Evolutionary conservation across 177 flowering plant genomes (phyloP).

Genomic region (Vitis hybrid): DNA sequence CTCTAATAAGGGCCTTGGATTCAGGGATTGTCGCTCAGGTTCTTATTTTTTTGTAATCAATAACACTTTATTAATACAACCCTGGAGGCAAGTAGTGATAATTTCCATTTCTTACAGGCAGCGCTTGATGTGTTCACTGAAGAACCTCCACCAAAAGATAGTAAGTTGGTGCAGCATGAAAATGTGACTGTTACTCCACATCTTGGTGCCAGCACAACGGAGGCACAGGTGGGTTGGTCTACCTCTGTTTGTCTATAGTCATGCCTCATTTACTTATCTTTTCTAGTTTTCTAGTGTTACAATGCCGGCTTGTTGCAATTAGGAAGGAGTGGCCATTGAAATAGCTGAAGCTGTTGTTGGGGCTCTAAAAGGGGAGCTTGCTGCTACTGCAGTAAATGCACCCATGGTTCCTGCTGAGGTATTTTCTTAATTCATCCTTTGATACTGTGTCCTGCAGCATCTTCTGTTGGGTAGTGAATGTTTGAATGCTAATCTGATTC

Average conservation of each 20-base stretch:
- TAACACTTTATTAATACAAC: background rate
- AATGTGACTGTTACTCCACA: conserved; percentile 21
- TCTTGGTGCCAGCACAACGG: conserved; percentile 23
- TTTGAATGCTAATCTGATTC: background rate
- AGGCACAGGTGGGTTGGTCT: conserved; percentile 17
- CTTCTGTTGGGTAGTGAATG: background rate
- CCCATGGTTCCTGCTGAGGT: conserved; percentile 23
- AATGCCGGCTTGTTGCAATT: background rate
- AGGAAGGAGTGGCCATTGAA: conserved; percentile 25
- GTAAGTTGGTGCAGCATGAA: conserved; percentile 14
- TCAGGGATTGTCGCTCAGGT: conserved; percentile 22
- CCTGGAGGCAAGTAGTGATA: background rate
- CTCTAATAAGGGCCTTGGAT: conserved; percentile 15
- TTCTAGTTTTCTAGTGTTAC: background rate
- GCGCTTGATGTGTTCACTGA: conserved; percentile 23
- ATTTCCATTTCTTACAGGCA: conserved; percentile 10
- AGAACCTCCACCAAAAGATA: conserved; percentile 16
- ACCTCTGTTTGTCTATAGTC: background rate
- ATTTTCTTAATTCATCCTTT: background rate
- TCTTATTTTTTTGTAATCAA: background rate
- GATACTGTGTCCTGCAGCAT: background rate
- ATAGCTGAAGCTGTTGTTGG: conserved; percentile 24
- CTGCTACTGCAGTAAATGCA: conserved; percentile 21
- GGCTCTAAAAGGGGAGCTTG: conserved; percentile 20
- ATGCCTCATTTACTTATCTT: background rate